A percentile compares a stretch with the other conserved stretches of the same genome.
These are phyloP conservation scores for Beauveria sp. DNA, from an alignment of 2,329 filamentous ascomycete genomes.

Conservation along the genomic window DNA sequence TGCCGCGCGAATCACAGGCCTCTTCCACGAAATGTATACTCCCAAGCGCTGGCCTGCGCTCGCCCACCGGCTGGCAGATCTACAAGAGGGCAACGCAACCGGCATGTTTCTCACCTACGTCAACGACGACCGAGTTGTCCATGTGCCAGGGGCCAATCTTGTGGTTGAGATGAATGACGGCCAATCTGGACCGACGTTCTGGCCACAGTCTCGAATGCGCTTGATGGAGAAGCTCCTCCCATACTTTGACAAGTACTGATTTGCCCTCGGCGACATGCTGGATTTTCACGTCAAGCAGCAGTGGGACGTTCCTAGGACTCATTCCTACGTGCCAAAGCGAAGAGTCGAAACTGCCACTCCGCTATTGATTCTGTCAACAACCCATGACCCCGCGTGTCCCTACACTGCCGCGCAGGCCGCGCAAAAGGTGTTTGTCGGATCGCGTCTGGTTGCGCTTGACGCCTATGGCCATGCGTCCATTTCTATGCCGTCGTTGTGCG, in stretches of 20 bases:
- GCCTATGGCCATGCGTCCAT: conserved; percentile 36
- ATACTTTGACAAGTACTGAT: conserved; percentile 25
- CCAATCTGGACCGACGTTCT: conserved; percentile 16
- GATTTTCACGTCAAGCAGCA: conserved; percentile 22
- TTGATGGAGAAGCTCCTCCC: conserved; percentile 28
- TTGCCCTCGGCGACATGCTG: conserved; percentile 24
- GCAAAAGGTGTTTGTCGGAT: conserved; percentile 26
- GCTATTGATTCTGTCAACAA: conserved; percentile 24
- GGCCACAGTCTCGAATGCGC: conserved; percentile 25
- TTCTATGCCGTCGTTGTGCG: conserved; percentile 28
- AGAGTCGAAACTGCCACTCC: conserved; percentile 27
- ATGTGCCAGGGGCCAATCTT: conserved; percentile 20
- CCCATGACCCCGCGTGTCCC: conserved; percentile 43
- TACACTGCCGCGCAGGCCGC: conserved; percentile 30
- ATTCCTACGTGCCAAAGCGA: conserved; percentile 18
- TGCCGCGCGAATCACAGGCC: conserved; percentile 26
- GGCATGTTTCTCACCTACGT: conserved; percentile 28
- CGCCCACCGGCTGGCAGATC: conserved; percentile 24
- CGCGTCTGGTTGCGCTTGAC: conserved; percentile 31
- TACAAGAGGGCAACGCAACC: conserved; percentile 33
- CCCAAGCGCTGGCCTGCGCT: conserved; percentile 29
- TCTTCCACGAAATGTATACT: conserved; percentile 33
- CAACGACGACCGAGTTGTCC: conserved; percentile 10
- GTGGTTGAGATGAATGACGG: conserved; percentile 23
- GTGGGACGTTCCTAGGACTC: conserved; percentile 23